phyloP scores from a whole-genome alignment of 1,139 yeast species.

The Lodderomyces pseudojiufengensis region DNA sequence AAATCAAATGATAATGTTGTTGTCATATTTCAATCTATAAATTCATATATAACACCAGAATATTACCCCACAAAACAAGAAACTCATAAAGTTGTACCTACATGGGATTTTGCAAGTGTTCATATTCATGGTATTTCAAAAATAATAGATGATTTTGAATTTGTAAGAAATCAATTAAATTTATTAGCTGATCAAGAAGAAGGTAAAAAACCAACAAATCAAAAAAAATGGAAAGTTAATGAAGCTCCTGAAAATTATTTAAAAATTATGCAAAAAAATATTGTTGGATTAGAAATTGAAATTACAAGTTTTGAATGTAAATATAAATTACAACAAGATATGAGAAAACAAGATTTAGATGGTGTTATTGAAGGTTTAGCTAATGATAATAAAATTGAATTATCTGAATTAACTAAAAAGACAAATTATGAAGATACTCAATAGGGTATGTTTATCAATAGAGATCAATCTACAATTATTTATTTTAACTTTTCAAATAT shows the following conservation, averaged over 20 bases:
- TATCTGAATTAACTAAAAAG: conserved; percentile 20
- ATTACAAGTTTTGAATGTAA: conserved; percentile 51
- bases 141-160: conserved; percentile 45
- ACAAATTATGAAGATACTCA: neutral
- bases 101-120: conserved; percentile 67
- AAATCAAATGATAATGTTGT: conserved; percentile 39
- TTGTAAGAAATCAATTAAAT: conserved; percentile 46
- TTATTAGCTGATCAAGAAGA: conserved; percentile 50
- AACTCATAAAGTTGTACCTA: conserved; percentile 65
- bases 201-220: conserved; percentile 28
- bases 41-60: conserved; percentile 57
- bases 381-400: conserved; percentile 21
- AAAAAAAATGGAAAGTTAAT: conserved; percentile 46
- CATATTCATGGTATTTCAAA: conserved; percentile 56
- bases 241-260: conserved; percentile 58
- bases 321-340: conserved; percentile 60
- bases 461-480: too few species aligned
- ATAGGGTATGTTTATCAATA: too few species aligned
- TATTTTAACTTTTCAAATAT: too few species aligned
- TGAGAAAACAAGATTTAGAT: conserved; percentile 39
- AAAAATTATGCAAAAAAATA: conserved; percentile 46
- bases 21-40: conserved; percentile 52
- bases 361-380: conserved; percentile 53
- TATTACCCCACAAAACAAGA: conserved; percentile 58
- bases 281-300: conserved; percentile 57